Evolutionary conservation across 2,329 filamentous ascomycete genomes (phyloP).

Genomic region (Dendrostoma leiphaemia): DNA sequence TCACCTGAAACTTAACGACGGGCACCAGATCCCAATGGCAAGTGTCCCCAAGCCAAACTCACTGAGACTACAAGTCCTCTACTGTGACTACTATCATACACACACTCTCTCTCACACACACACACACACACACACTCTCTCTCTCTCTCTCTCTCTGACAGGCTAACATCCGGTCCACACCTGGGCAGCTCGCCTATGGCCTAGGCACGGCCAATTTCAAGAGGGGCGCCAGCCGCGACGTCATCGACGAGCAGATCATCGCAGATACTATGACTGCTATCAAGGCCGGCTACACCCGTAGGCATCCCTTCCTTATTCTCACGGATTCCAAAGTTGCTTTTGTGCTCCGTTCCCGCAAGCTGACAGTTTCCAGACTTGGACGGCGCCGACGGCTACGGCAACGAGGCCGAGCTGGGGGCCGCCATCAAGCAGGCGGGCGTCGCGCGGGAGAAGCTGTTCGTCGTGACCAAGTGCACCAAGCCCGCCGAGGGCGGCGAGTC

Average conservation of each 20-base stretch:
- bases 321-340: no score
- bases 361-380: no score
- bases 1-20: constrained; percentile 69
- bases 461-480: constrained; percentile 59
- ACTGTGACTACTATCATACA: no score
- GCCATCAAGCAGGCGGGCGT: constrained; percentile 67
- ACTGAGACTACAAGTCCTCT: no score
- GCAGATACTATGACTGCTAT: constrained; percentile 59
- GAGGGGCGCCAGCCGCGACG: constrained; percentile 38
- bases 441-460: constrained; percentile 65
- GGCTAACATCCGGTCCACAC: no score
- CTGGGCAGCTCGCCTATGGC: constrained; percentile 72
- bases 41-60: constrained; percentile 21
- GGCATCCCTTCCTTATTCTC: no score
- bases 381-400: constrained; percentile 68
- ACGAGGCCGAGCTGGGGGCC: constrained; percentile 67
- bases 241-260: constrained; percentile 54
- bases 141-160: not conserved
- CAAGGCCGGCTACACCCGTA: constrained; percentile 48
- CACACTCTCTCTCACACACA: no score
- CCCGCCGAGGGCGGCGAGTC: constrained; percentile 26
- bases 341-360: no score
- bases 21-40: constrained; percentile 69
- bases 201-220: constrained; percentile 68
- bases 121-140: no score